Conservation (phyloP, 345 rosid genomes). For the Camelina hispida region DNA sequence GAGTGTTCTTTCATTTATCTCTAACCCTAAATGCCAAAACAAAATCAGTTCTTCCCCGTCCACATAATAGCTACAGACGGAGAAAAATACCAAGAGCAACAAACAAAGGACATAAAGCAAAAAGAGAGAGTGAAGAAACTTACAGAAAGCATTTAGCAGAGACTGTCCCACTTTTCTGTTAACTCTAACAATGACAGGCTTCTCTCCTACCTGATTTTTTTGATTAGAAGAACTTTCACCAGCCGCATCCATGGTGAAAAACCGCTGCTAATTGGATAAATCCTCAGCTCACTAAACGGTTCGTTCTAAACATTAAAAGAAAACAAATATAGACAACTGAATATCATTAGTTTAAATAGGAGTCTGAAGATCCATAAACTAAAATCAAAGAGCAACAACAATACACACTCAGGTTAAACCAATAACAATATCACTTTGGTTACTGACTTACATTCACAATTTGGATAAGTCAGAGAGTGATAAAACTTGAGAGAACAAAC, state of each 20-base stretch:
- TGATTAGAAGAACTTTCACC: constrained; percentile 51
- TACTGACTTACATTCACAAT: neutral
- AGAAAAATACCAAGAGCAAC: too few species aligned
- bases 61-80: too few species aligned
- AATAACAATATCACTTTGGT: neutral
- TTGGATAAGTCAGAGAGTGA: too few species aligned
- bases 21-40: constrained; percentile 60
- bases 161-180: constrained; percentile 60
- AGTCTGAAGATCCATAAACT: neutral
- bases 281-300: too few species aligned
- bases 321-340: neutral
- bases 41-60: constrained; percentile 1
- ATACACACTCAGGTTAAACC: neutral
- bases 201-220: constrained; percentile 38
- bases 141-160: constrained; percentile 65
- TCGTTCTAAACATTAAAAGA: neutral
- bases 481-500: too few species aligned
- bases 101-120: neutral
- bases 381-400: neutral
- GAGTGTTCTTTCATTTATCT: constrained; percentile 75
- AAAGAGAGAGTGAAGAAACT: constrained; percentile 33
- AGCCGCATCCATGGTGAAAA: constrained; percentile 41
- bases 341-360: neutral
- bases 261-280: neutral
- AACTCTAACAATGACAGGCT: constrained; percentile 70